phyloP scores from a whole-genome alignment of 495 filamentous ascomycete genomes.

The Articulospora tetracladia region DNA sequence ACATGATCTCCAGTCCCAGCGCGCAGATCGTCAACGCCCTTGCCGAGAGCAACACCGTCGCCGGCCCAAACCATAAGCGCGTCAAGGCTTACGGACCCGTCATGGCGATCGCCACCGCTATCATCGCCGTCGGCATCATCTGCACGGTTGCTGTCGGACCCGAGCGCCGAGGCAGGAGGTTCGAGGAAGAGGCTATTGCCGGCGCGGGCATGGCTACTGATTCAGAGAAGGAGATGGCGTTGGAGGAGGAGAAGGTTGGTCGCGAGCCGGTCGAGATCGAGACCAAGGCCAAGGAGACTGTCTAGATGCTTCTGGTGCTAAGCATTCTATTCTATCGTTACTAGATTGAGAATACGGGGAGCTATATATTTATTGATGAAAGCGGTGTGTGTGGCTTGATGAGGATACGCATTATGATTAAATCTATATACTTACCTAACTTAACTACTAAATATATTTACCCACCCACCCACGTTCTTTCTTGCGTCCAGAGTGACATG shows the following conservation, averaged over 20 bases:
- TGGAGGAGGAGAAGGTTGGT: background rate
- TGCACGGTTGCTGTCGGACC: constrained; percentile 56
- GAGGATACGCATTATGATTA: too few species aligned
- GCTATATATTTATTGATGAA: background rate
- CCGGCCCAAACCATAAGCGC: constrained; percentile 38
- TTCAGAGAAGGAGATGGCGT: constrained; percentile 2
- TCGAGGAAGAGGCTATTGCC: constrained; percentile 56
- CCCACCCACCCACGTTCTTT: too few species aligned
- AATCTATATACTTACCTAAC: too few species aligned
- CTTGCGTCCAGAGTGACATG: too few species aligned
- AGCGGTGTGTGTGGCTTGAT: too few species aligned
- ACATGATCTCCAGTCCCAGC: constrained; percentile 69
- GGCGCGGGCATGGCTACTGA: constrained; percentile 26
- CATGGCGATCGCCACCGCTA: constrained; percentile 67
- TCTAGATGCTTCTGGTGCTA: too few species aligned
- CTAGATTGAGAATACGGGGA: too few species aligned
- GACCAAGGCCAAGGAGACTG: background rate
- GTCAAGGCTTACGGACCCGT: constrained; percentile 65
- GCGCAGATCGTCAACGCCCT: constrained; percentile 70
- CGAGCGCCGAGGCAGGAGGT: constrained; percentile 64
- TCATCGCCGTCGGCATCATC: constrained; percentile 61
- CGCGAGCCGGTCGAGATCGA: background rate
- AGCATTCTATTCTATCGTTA: too few species aligned
- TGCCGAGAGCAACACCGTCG: constrained; percentile 51
- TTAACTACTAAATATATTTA: too few species aligned